Percentiles rank a stretch among this genome's conserved stretches.
Conservation (phyloP, 495 filamentous ascomycete species). For the Hypomontagnella submonticulosa region DNA sequence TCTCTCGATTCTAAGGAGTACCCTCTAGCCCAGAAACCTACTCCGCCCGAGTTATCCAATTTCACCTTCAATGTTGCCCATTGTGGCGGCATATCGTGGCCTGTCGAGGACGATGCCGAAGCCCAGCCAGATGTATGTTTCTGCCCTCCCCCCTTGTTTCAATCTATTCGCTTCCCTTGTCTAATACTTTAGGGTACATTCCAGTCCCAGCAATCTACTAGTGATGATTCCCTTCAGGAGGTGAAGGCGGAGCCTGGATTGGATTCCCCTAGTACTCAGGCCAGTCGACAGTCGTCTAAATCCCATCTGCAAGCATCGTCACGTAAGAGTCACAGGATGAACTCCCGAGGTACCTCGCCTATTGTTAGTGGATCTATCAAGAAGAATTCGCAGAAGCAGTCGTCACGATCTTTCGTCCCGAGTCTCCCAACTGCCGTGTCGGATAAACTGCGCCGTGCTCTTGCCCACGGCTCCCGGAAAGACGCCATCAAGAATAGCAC, state of each 20-base stretch:
- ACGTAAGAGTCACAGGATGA: conserved; percentile 33
- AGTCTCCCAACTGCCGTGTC: conserved; percentile 41
- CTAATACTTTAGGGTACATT: conserved; percentile 28
- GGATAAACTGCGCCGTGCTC: conserved; percentile 55
- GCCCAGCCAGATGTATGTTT: conserved; percentile 63
- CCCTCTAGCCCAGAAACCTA: conserved; percentile 83
- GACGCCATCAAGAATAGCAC: conserved; percentile 41
- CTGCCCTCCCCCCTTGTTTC: conserved; percentile 6
- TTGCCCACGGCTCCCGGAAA: conserved; percentile 45
- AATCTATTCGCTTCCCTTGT: conserved; percentile 18
- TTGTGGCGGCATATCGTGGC: conserved; percentile 67
- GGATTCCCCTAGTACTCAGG: conserved; percentile 45
- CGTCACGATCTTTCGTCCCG: conserved; percentile 38
- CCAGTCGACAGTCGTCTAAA: conserved; percentile 37
- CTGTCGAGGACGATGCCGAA: conserved; percentile 71
- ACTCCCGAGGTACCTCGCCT: conserved; percentile 50
- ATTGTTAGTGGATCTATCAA: conserved; percentile 43
- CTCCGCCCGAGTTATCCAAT: conserved; percentile 77
- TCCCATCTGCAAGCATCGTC: conserved; percentile 32
- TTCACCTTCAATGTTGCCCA: conserved; percentile 73
- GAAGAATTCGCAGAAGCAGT: conserved; percentile 46
- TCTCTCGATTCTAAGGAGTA: conserved; percentile 89
- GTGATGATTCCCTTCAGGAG: conserved; percentile 47
- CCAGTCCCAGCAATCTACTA: conserved; percentile 50
- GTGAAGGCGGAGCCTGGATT: conserved; percentile 50